These are phyloP conservation scores for Penicillium sp. DNA, from an alignment of 2,329 filamentous ascomycete genomes.

Conservation along the genomic window DNA sequence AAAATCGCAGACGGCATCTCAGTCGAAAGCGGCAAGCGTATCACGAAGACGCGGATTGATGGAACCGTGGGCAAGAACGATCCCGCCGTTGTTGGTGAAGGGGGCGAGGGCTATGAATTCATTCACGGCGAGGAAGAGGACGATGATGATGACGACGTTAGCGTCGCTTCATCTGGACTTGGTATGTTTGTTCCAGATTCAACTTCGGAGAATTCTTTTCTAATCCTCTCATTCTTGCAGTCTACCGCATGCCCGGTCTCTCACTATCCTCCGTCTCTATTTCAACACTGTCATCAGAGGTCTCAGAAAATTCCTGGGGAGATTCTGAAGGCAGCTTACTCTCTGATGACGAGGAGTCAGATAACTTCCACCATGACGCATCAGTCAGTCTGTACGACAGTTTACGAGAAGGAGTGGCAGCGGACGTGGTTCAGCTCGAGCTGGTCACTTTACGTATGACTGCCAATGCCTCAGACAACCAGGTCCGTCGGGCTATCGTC, in stretches of 20 bases:
- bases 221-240: slow-evolving; percentile 25
- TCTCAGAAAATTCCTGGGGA: slow-evolving; percentile 61
- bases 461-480: slow-evolving; percentile 84
- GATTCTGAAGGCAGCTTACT: slow-evolving; percentile 74
- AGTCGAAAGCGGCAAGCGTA: slow-evolving; percentile 42
- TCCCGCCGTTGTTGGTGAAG: slow-evolving; percentile 56
- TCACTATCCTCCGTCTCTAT: slow-evolving; percentile 57
- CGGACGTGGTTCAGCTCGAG: slow-evolving; percentile 89
- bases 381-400: slow-evolving; percentile 85
- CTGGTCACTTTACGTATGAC: slow-evolving; percentile 91
- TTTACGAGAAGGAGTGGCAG: slow-evolving; percentile 68
- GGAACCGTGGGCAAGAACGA: slow-evolving; percentile 50
- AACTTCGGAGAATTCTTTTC: background rate
- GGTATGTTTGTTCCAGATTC: slow-evolving; percentile 25
- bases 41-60: slow-evolving; percentile 49
- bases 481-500: slow-evolving; percentile 84
- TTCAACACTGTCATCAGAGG: slow-evolving; percentile 63
- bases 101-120: slow-evolving; percentile 65
- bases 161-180: slow-evolving; percentile 54
- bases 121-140: slow-evolving; percentile 63
- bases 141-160: slow-evolving; percentile 65
- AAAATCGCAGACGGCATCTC: slow-evolving; percentile 64
- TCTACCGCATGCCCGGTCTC: slow-evolving; percentile 55
- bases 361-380: slow-evolving; percentile 83
- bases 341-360: slow-evolving; percentile 62